A percentile compares a stretch with the other conserved stretches of the same genome.
Evolutionary conservation across 108 stramenopile species (phyloP).

Genomic region (Licmophora abbreviata): DNA sequence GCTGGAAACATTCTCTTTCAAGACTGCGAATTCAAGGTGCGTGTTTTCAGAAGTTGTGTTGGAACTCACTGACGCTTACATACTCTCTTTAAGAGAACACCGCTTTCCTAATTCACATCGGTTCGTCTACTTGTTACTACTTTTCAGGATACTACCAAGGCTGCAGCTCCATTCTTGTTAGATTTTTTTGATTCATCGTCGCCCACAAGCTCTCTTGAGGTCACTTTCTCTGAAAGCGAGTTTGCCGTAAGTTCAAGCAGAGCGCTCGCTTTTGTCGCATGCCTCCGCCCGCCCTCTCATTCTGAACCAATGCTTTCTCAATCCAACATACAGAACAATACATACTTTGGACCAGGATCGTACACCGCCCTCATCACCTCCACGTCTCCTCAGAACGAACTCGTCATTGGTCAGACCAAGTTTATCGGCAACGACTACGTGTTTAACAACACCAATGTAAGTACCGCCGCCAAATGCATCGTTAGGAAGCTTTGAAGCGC

Average conservation of each 20-base stretch:
- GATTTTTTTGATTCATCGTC: slow-evolving; percentile 25
- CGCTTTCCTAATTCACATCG: not conserved
- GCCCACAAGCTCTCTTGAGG: slow-evolving; percentile 7
- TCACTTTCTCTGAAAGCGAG: slow-evolving; percentile 20
- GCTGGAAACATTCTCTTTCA: slow-evolving; percentile 26
- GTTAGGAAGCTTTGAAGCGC: not conserved
- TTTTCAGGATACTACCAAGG: slow-evolving; percentile 14
- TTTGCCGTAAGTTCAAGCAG: too few species aligned
- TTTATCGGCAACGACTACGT: not conserved
- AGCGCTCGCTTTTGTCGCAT: too few species aligned
- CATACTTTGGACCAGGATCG: not conserved
- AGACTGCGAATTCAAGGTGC: slow-evolving; percentile 35
- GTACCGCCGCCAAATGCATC: not conserved
- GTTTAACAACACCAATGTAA: slow-evolving; percentile 3
- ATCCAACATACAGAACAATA: slow-evolving; percentile 2
- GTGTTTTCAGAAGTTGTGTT: slow-evolving; percentile 2
- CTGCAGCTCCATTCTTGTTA: slow-evolving; percentile 23
- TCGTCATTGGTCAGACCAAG: not conserved
- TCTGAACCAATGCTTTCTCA: too few species aligned
- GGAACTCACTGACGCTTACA: not conserved
- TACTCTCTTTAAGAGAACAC: not conserved
- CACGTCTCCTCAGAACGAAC: not conserved
- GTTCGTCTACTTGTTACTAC: not conserved
- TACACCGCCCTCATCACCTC: not conserved
- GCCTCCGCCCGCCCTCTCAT: too few species aligned